Evolutionary conservation across 169 alveolate species (phyloP), one percentile per base, ranked within the genome.

Genomic region (Plasmodium blacklocki): DNA sequence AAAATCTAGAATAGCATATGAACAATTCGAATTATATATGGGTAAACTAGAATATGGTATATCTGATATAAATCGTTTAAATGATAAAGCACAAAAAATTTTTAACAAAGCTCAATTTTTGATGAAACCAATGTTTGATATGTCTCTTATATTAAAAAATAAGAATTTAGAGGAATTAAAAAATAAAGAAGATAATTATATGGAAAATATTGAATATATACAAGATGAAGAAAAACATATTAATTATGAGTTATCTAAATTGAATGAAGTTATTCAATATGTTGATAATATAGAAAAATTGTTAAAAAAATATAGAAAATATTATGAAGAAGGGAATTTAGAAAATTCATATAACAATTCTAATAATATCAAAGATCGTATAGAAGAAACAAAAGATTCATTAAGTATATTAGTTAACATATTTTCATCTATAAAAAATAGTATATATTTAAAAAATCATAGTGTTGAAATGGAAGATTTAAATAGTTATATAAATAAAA

Each of bases 271-370:
- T 52, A n/a, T 52, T 18, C 39, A 18, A 14, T 52, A 5, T 8
- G 54, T 52, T 59, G 23, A 23, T 50, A 73, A 73, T 21, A 73
- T 73, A 19, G 85, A 73, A 73, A 54, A 73, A 1, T 64, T 52
- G 14, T 54, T 73, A 32, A 32, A 73, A 39, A 54, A 73, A 54
- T 23, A 39, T 32, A 73, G 56, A 23, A 73, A 14, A 54, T 21
- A n/a, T 15, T 73, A 73, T 60, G 85, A 73, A 73, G 19, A 50
- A n/a, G 71, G 67, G n/a, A 49, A 52, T 49, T 52, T 73, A 67
- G 21, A 73, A 54, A 54, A 54, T 23, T 18, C 19, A 8, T 52
- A 73, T 9, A 67, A 73, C 7, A 73, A 3, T 32, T 64, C 85
- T 15, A 67, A 73, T 54, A 11, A 73, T 2, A 73, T 52, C 58